These are phyloP conservation scores for Saccharomyces cerevisiae DNA, from an alignment of 805 yeast genomes.

Conservation along the genomic window DNA sequence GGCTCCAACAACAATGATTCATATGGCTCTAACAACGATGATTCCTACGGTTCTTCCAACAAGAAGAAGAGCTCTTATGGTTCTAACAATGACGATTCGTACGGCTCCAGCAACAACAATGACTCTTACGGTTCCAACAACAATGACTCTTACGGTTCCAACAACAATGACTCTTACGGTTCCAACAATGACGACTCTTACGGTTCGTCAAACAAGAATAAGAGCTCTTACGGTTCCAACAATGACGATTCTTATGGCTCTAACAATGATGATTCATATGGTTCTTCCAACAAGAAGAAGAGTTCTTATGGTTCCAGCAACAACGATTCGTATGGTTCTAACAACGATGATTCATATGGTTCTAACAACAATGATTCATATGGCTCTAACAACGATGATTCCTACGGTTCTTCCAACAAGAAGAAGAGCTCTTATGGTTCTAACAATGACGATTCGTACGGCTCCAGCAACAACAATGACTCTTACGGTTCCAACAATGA, in stretches of 20 bases:
- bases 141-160: slow-evolving; percentile 20
- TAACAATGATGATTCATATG: slow-evolving; percentile 12
- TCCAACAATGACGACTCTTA: slow-evolving; percentile 26
- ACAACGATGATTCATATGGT: slow-evolving; percentile 16
- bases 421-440: slow-evolving; percentile 12
- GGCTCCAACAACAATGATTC: slow-evolving; percentile 17
- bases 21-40: slow-evolving; percentile 5
- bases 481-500: slow-evolving; percentile 8
- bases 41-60: slow-evolving; percentile 9
- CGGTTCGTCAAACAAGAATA: slow-evolving; percentile 19
- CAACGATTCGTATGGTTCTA: slow-evolving; percentile 11
- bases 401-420: slow-evolving; percentile 13
- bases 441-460: slow-evolving; percentile 9
- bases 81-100: slow-evolving; percentile 17
- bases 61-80: slow-evolving; percentile 26
- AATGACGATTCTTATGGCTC: slow-evolving; percentile 13
- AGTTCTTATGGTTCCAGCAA: slow-evolving; percentile 10
- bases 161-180: slow-evolving; percentile 19
- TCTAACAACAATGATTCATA: slow-evolving; percentile 10
- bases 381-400: slow-evolving; percentile 6
- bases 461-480: slow-evolving; percentile 6
- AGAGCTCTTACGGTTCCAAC: slow-evolving; percentile 12
- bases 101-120: slow-evolving; percentile 9
- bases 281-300: slow-evolving; percentile 1
- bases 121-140: slow-evolving; percentile 22